These are phyloP conservation scores for Trypanosoma rangeli DNA, from an alignment of 208 protist genomes.

Conservation along the genomic window DNA sequence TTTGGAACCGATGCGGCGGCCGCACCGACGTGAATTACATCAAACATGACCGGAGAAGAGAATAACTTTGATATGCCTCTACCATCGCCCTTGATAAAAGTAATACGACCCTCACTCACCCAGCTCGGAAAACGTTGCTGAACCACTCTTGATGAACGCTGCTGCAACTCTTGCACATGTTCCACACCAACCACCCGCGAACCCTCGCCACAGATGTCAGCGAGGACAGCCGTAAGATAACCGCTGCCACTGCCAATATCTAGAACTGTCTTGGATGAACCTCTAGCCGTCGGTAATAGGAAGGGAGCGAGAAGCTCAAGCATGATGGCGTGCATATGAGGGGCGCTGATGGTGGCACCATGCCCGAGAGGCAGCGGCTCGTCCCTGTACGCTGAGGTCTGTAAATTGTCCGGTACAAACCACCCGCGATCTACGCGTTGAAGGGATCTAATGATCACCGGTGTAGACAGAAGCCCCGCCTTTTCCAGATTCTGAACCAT, in stretches of 20 bases:
- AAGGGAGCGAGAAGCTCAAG: conserved; percentile 68
- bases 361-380: conserved; percentile 78
- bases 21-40: conserved; percentile 90
- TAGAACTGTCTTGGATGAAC: conserved; percentile 31
- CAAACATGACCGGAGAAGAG: conserved; percentile 33
- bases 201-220: conserved; percentile 43
- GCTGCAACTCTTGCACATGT: conserved; percentile 61
- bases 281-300: conserved; percentile 17
- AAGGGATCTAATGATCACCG: conserved; percentile 60
- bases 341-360: conserved; percentile 85
- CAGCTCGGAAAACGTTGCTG: conserved; percentile 41
- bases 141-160: conserved; percentile 40
- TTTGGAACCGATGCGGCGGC: conserved; percentile 48
- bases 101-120: conserved; percentile 40
- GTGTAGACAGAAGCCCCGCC: conserved; percentile 50
- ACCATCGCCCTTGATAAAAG: conserved; percentile 70
- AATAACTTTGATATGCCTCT: conserved; percentile 34
- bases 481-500: conserved; percentile 59
- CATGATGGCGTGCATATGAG: conserved; percentile 92
- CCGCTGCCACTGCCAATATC: conserved; percentile 90
- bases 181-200: conserved; percentile 72
- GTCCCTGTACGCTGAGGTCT: conserved; percentile 61
- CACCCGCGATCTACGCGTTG: conserved; percentile 69
- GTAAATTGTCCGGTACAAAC: conserved; percentile 45
- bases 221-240: conserved; percentile 84